phyloP scores from a whole-genome alignment of 2,329 filamentous ascomycete species.

The Penicillium sp. region DNA sequence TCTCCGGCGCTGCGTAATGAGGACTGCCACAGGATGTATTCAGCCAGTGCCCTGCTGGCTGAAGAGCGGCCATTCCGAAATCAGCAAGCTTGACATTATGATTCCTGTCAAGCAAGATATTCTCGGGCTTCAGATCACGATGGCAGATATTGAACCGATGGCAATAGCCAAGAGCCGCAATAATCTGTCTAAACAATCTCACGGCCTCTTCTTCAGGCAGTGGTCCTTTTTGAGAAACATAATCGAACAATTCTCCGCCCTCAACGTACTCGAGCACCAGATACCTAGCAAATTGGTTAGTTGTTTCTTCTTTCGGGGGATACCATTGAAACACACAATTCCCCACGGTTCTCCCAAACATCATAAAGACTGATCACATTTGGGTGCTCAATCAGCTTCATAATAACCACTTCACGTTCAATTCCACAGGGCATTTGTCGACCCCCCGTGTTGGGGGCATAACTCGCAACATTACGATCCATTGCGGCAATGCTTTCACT shows the following conservation, averaged over 20 bases:
- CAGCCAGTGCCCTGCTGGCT: conserved; percentile 72
- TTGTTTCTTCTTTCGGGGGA: background rate
- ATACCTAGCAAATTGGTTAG: conserved; percentile 59
- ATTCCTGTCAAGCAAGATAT: conserved; percentile 76
- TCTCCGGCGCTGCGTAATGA: conserved; percentile 92
- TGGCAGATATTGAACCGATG: conserved; percentile 95
- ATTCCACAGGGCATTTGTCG: conserved; percentile 79
- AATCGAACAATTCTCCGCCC: conserved; percentile 78
- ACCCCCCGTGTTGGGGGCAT: conserved; percentile 53
- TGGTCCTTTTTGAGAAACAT: conserved; percentile 70
- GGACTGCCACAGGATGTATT: conserved; percentile 92
- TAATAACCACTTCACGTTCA: conserved; percentile 91
- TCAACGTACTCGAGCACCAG: conserved; percentile 91
- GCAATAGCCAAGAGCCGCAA: conserved; percentile 86
- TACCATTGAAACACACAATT: conserved; percentile 65
- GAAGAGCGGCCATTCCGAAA: conserved; percentile 95
- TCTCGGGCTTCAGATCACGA: conserved; percentile 93
- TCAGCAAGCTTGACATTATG: conserved; percentile 89
- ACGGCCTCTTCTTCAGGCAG: conserved; percentile 76
- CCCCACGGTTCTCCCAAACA: conserved; percentile 94
- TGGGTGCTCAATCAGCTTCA: conserved; percentile 92
- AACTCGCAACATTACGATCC: conserved; percentile 63
- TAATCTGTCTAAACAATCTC: conserved; percentile 85
- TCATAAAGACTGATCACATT: conserved; percentile 94
- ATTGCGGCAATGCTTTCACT: conserved; percentile 81